Percentiles rank a stretch among this genome's conserved stretches.
Conservation (phyloP, 2,329 filamentous ascomycete species). For the Colletotrichum orchidophilum region DNA sequence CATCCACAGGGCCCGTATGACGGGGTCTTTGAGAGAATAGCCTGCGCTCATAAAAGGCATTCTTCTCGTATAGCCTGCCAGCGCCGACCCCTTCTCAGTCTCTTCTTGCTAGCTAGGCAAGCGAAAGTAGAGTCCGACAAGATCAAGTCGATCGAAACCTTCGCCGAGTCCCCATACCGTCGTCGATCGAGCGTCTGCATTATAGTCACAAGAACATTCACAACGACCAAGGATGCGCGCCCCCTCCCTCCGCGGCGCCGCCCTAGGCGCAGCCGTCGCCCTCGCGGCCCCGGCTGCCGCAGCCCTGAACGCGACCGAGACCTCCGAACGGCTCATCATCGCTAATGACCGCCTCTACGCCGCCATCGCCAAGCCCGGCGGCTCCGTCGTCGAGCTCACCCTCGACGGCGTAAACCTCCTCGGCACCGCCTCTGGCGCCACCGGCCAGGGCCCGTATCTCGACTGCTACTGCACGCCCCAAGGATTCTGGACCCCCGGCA, state of each 20-base stretch:
- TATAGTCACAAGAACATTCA: background rate
- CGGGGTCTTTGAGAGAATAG: background rate
- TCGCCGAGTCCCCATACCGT: background rate
- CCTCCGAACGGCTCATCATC: conserved; percentile 45
- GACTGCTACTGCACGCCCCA: conserved; percentile 68
- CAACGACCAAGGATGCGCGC: conserved; percentile 1
- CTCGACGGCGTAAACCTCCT: conserved; percentile 56
- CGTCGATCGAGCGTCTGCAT: background rate
- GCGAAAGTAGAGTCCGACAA: background rate
- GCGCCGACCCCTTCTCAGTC: no score
- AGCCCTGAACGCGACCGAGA: conserved; percentile 45
- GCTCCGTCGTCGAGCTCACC: conserved; percentile 46
- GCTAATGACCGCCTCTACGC: conserved; percentile 50
- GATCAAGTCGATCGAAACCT: background rate
- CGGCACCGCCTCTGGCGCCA: conserved; percentile 51
- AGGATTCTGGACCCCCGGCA: conserved; percentile 65
- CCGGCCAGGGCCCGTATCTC: conserved; percentile 62
- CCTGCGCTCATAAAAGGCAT: background rate
- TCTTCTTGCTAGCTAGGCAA: background rate
- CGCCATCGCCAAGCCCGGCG: conserved; percentile 47
- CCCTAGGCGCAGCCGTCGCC: conserved; percentile 8
- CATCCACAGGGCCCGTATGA: background rate
- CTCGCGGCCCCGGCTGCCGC: conserved; percentile 35
- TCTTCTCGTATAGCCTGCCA: background rate
- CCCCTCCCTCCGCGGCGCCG: conserved; percentile 13